Conservation (phyloP, 2,329 filamentous ascomycete genomes). For the Corniculantispora saksenae region DNA sequence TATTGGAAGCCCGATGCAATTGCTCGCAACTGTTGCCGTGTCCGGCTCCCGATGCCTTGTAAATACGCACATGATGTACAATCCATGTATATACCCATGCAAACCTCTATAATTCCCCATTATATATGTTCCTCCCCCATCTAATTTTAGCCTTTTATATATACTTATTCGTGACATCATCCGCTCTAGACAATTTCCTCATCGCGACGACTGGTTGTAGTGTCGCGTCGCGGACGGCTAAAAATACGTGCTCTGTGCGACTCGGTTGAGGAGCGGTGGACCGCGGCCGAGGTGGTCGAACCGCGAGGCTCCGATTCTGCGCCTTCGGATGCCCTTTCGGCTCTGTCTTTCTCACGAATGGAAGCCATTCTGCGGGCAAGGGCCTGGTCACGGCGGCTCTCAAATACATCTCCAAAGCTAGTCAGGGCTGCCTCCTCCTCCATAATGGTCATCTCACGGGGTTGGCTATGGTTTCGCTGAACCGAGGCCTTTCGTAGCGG, state of each 20-base stretch:
- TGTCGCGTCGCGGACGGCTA: slow-evolving; percentile 9
- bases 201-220: slow-evolving; percentile 8
- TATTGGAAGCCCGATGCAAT: too few species aligned
- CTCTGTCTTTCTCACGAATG: slow-evolving; percentile 40
- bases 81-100: too few species aligned
- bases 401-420: slow-evolving; percentile 50
- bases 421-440: slow-evolving; percentile 35
- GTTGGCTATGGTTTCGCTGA: slow-evolving; percentile 20
- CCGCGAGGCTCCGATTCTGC: slow-evolving; percentile 15
- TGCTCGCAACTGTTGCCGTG: too few species aligned
- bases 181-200: slow-evolving; percentile 13
- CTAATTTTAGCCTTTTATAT: background rate
- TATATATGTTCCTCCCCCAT: background rate
- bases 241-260: slow-evolving; percentile 17
- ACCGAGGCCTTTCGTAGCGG: slow-evolving; percentile 10
- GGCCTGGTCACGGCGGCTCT: slow-evolving; percentile 40
- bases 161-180: background rate
- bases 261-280: slow-evolving; percentile 14
- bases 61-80: too few species aligned
- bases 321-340: slow-evolving; percentile 22
- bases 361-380: slow-evolving; percentile 39
- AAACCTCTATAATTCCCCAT: background rate
- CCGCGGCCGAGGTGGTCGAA: slow-evolving; percentile 15
- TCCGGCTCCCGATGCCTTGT: too few species aligned
- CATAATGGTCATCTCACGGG: slow-evolving; percentile 22